Evolutionary conservation across 345 rosid species (phyloP).

Genomic region (Tarenaya hassleriana): DNA sequence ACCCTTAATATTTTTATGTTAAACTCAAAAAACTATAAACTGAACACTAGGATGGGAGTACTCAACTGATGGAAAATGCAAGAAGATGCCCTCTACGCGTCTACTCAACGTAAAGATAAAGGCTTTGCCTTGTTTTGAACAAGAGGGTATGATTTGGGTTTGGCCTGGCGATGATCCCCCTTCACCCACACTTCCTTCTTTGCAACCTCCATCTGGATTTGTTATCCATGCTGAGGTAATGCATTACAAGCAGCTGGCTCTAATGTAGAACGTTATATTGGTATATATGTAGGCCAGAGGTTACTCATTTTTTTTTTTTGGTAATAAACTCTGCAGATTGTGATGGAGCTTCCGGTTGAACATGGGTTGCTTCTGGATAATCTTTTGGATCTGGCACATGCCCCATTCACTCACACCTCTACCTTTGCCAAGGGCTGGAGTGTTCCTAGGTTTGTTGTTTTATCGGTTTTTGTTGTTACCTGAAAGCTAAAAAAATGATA

Average conservation of each 20-base stretch:
- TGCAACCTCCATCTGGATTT: slow-evolving; percentile 86
- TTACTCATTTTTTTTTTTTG: slow-evolving; percentile 1
- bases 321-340: slow-evolving; percentile 45
- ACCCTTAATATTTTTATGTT: background rate
- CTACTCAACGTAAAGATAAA: slow-evolving; percentile 60
- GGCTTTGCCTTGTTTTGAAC: slow-evolving; percentile 81
- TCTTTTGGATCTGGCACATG: slow-evolving; percentile 94
- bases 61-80: slow-evolving; percentile 87
- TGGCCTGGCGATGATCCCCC: slow-evolving; percentile 96
- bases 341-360: slow-evolving; percentile 98
- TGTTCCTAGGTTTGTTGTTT: slow-evolving; percentile 69
- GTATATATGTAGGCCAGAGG: background rate
- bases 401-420: slow-evolving; percentile 95
- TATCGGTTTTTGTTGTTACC: too few species aligned
- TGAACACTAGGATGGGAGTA: slow-evolving; percentile 84
- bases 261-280: background rate
- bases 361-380: slow-evolving; percentile 94
- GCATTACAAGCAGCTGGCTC: slow-evolving; percentile 1
- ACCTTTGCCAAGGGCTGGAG: slow-evolving; percentile 99
- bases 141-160: slow-evolving; percentile 96
- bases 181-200: slow-evolving; percentile 57
- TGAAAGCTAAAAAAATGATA: too few species aligned
- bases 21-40: slow-evolving; percentile 1
- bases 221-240: slow-evolving; percentile 89
- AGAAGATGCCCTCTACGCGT: slow-evolving; percentile 91